phyloP scores from a whole-genome alignment of 768 basidiomycete species.

The Mycena galericulata region DNA sequence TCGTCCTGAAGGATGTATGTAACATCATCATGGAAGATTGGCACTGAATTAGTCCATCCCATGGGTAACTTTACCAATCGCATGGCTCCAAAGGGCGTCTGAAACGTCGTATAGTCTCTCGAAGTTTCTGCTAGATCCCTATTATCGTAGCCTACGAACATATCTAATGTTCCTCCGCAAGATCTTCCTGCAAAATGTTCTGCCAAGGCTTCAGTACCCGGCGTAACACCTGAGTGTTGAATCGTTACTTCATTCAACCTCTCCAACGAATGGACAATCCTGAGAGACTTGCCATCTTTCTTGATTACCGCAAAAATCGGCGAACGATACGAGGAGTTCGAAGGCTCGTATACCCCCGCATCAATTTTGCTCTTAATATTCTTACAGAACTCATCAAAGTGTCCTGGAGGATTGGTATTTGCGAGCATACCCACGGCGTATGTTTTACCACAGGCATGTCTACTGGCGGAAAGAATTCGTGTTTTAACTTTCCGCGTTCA shows the following conservation, averaged over 20 bases:
- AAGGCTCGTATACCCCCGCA: no score
- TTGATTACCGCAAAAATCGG: slow-evolving; percentile 27
- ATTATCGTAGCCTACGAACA: slow-evolving; percentile 44
- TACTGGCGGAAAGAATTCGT: no score
- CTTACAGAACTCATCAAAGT: no score
- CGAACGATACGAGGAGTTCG: not conserved
- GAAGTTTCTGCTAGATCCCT: slow-evolving; percentile 38
- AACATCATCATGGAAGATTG: slow-evolving; percentile 22
- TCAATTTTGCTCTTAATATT: no score
- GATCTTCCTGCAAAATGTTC: slow-evolving; percentile 1
- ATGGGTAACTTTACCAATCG: slow-evolving; percentile 41
- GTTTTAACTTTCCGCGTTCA: no score
- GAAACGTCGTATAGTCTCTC: slow-evolving; percentile 47
- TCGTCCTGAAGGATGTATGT: slow-evolving; percentile 14
- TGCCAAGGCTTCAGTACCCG: slow-evolving; percentile 22
- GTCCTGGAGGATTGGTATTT: no score
- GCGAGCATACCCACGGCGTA: no score
- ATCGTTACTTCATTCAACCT: slow-evolving; percentile 41
- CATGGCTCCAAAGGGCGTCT: slow-evolving; percentile 39
- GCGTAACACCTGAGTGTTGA: slow-evolving; percentile 34
- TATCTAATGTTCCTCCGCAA: slow-evolving; percentile 25
- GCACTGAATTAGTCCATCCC: slow-evolving; percentile 42
- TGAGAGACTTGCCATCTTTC: slow-evolving; percentile 32
- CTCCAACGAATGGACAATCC: slow-evolving; percentile 34
- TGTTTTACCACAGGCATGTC: no score